phyloP scores from a whole-genome alignment of 1,139 yeast genomes.

The Zygosaccharomyces pseudobailii region DNA sequence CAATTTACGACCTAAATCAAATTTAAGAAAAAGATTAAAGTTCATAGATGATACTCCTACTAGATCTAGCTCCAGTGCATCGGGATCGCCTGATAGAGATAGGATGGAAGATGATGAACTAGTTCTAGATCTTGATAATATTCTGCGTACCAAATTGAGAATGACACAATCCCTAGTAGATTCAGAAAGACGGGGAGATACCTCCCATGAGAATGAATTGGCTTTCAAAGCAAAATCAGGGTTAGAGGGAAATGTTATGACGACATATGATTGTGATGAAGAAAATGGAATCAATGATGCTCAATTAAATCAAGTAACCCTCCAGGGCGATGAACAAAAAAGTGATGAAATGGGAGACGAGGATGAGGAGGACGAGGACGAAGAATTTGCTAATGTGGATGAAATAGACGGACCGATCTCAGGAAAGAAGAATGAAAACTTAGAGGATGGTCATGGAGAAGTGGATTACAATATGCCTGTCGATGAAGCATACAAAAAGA shows the following conservation, averaged over 20 bases:
- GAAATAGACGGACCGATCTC: conserved; percentile 35
- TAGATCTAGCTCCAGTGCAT: conserved; percentile 3
- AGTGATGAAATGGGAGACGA: conserved; percentile 15
- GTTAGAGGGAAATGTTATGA: conserved; percentile 12
- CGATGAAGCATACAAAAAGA: conserved; percentile 35
- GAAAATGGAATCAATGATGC: conserved; percentile 5
- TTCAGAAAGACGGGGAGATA: conserved; percentile 3
- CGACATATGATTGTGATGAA: conserved; percentile 13
- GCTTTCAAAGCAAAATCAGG: conserved; percentile 13
- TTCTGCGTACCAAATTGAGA: conserved; percentile 23
- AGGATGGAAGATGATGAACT: conserved; percentile 23
- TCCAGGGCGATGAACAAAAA: conserved; percentile 14
- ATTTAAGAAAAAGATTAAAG: conserved; percentile 6
- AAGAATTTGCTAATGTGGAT: conserved; percentile 34
- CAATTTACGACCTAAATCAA: conserved; percentile 13
- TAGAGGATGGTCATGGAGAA: conserved; percentile 8
- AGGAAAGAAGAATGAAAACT: conserved; percentile 12
- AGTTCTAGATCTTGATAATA: conserved; percentile 24
- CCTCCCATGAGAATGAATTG: conserved; percentile 3
- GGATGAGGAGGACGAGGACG: conserved; percentile 29
- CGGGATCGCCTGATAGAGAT: conserved; percentile 4
- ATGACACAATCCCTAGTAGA: conserved; percentile 8
- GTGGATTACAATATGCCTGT: conserved; percentile 36
- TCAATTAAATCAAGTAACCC: conserved; percentile 7
- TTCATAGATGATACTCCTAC: conserved; percentile 18